Percentiles rank a stretch among this genome's conserved stretches.
Conservation (phyloP, 163 green algal genomes). For the Chlorella variabilis region DNA sequence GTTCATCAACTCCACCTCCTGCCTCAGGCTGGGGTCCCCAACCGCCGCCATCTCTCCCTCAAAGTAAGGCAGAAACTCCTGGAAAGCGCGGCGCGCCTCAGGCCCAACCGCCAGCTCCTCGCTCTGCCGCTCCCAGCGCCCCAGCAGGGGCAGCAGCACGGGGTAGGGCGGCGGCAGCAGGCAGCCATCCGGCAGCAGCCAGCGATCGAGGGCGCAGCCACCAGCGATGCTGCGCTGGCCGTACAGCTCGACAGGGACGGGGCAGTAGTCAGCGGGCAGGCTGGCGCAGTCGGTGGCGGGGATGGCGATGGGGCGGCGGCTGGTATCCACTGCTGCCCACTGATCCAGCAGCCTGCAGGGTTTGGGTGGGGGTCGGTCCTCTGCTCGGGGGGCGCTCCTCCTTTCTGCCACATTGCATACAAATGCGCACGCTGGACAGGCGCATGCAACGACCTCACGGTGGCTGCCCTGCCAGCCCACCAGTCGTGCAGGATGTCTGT, state of each 20-base stretch:
- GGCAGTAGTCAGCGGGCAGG: slow-evolving; percentile 38
- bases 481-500: slow-evolving; percentile 45
- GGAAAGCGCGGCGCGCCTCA: slow-evolving; percentile 28
- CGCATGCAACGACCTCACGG: too few species aligned
- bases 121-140: slow-evolving; percentile 45
- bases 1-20: slow-evolving; percentile 42
- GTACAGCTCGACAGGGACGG: neutral
- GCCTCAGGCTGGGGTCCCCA: slow-evolving; percentile 15
- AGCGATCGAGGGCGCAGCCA: slow-evolving; percentile 35
- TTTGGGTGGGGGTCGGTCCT: too few species aligned
- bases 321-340: slow-evolving; percentile 29
- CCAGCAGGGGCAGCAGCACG: slow-evolving; percentile 31
- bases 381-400: too few species aligned
- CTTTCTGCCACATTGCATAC: too few species aligned
- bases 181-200: slow-evolving; percentile 33
- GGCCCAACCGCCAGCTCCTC: slow-evolving; percentile 35
- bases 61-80: slow-evolving; percentile 45
- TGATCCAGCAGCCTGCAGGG: slow-evolving; percentile 44
- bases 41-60: slow-evolving; percentile 13
- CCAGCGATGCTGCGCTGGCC: neutral
- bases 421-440: too few species aligned
- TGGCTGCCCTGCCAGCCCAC: slow-evolving; percentile 24
- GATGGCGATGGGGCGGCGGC: neutral
- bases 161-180: slow-evolving; percentile 39
- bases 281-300: neutral